Conservation (phyloP, 768 basidiomycete species). For the Neoboletus magnificus region DNA sequence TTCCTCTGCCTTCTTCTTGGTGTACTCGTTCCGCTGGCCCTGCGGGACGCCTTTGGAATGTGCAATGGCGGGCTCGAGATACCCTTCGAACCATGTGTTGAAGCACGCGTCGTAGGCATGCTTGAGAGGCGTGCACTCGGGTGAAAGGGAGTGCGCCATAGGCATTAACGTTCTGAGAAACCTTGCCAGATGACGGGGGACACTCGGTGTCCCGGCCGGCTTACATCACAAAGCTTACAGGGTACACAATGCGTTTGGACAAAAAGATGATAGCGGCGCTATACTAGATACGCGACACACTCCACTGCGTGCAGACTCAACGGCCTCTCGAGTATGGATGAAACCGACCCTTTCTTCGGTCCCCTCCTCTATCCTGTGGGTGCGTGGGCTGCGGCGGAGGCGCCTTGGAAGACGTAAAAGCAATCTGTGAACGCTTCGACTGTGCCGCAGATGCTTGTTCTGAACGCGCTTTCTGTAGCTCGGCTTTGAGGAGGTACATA, state of each 20-base stretch:
- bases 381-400: constrained; percentile 8
- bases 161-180: not conserved
- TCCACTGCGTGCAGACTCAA: constrained; percentile 9
- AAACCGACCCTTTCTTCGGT: constrained; percentile 24
- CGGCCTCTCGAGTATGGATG: constrained; percentile 27
- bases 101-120: constrained; percentile 91
- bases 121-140: constrained; percentile 88
- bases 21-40: constrained; percentile 55
- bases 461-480: constrained; percentile 57
- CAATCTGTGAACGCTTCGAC: constrained; percentile 59
- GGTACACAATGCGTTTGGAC: constrained; percentile 2
- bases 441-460: constrained; percentile 56
- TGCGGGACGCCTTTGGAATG: constrained; percentile 37
- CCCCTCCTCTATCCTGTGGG: constrained; percentile 17
- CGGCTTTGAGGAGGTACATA: constrained; percentile 42
- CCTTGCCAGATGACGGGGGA: not conserved
- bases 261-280: constrained; percentile 2
- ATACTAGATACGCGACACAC: constrained; percentile 11
- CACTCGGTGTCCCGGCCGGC: not conserved
- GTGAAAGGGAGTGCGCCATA: constrained; percentile 80
- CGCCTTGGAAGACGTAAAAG: constrained; percentile 45
- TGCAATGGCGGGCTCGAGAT: constrained; percentile 75
- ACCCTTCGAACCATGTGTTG: constrained; percentile 97
- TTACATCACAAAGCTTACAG: constrained; percentile 16
- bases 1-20: constrained; percentile 79